phyloP scores from a whole-genome alignment of 2,329 filamentous ascomycete species.

The Cercospora beticola region DNA sequence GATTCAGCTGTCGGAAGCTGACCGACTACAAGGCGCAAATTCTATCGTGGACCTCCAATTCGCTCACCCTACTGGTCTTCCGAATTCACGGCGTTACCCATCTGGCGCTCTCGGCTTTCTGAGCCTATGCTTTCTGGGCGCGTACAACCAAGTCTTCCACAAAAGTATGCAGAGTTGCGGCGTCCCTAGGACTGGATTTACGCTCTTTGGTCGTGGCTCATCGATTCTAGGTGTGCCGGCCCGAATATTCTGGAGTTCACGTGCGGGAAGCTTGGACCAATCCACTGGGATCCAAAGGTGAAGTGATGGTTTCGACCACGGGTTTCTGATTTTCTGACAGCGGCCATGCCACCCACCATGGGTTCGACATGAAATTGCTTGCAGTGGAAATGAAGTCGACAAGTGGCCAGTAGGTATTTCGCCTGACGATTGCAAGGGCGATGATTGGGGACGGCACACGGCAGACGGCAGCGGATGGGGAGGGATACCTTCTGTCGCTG shows the following conservation, averaged over 20 bases:
- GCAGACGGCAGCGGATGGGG: not conserved
- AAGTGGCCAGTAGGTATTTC: not conserved
- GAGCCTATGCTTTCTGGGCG: too few relatives aligned
- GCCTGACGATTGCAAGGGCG: not conserved
- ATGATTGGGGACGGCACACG: not conserved
- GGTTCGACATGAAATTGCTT: not conserved
- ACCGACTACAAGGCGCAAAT: too few relatives aligned
- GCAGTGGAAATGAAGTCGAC: not conserved
- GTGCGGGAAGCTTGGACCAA: not conserved
- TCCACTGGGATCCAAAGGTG: not conserved
- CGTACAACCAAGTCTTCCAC: too few relatives aligned
- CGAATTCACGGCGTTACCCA: too few relatives aligned
- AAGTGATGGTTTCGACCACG: not conserved
- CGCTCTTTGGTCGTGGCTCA: too few relatives aligned
- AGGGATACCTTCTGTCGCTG: not conserved
- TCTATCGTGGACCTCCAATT: too few relatives aligned
- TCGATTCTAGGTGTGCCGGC: not conserved
- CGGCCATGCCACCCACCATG: not conserved
- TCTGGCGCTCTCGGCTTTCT: too few relatives aligned
- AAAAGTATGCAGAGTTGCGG: too few relatives aligned
- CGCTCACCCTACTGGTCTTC: too few relatives aligned
- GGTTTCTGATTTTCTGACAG: not conserved
- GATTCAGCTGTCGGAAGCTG: too few relatives aligned
- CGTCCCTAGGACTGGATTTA: too few relatives aligned
- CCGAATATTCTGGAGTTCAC: too few relatives aligned